These are phyloP conservation scores for Coriolopsis trogii DNA, from an alignment of 1,284 basidiomycete species.

Conservation along the genomic window DNA sequence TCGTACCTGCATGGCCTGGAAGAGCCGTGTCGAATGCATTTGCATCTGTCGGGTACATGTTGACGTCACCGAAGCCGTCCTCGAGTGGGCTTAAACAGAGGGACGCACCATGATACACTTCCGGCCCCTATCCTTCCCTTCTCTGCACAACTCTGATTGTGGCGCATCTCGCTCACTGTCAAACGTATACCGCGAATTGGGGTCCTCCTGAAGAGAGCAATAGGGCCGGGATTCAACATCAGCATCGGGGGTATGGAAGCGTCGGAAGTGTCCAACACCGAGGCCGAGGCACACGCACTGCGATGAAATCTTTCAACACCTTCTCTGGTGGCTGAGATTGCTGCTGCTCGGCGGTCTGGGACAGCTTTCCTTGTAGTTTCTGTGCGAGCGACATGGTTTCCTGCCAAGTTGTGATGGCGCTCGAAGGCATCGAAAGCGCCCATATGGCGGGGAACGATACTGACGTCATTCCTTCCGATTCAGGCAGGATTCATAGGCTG, in stretches of 20 bases:
- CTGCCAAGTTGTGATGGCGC: conserved; percentile 1
- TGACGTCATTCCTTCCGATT: conserved; percentile 20
- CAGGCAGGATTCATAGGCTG: neutral
- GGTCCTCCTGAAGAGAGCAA: conserved; percentile 60
- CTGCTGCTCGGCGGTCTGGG: conserved; percentile 13
- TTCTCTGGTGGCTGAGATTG: conserved; percentile 27
- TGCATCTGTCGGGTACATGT: no score
- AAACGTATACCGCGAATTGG: conserved; percentile 57
- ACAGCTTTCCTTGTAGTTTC: conserved; percentile 31
- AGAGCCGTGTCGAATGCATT: conserved; percentile 69
- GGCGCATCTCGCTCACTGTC: conserved; percentile 61
- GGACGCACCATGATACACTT: conserved; percentile 68
- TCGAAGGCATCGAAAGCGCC: neutral
- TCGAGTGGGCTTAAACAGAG: no score
- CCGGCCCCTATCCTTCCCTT: conserved; percentile 43
- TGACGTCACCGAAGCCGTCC: no score
- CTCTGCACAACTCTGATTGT: conserved; percentile 66
- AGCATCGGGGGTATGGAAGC: neutral
- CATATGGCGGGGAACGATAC: conserved; percentile 2
- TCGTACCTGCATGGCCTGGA: conserved; percentile 78
- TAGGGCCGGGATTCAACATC: no score
- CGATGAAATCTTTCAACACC: conserved; percentile 34
- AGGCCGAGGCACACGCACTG: conserved; percentile 25
- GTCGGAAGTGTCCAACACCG: neutral
- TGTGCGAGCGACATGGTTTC: conserved; percentile 28